Evolutionary conservation across 495 filamentous ascomycete species (phyloP), one percentile per base, ranked within the genome.

Genomic region (Gamarada debralockiae): DNA sequence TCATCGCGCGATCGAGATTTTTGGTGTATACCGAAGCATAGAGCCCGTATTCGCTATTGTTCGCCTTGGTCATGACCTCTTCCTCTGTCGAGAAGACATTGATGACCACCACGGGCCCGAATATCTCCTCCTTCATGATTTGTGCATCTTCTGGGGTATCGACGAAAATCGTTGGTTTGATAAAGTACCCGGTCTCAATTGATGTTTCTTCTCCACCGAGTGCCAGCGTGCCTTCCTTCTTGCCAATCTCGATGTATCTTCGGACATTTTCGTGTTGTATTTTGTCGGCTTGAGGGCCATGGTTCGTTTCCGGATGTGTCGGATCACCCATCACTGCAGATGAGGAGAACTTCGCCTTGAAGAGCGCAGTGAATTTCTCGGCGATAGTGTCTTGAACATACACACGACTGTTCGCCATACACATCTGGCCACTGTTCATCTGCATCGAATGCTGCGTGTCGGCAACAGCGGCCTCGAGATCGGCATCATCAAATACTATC

Each of bases 361-460:
- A 53, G 7, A 46, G 10, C 5, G 40, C 47, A 8, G 54, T 23
- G 24, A 59, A 59, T 15, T 49, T 46, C 7, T 48, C 41, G 18
- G 57, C 52, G 3, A 56, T 25, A 10, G 40, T 43, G 6, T 55
- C 48, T 33, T 59, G 52, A 4, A 59, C 52, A 46, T 59, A 59
- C n/a, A 56, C 36, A 2, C 57, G 39, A 33, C 46, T 92, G 58
- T 90, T 92, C 55, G 92, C 92, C 65, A 90, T 96, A 85, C 92
- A 97, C 81, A 84, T 90, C 73, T 97, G 92, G 64, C 92, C 92
- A 73, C 96, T 91, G 81, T 97, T 97, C 77, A 76, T 95, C 83
- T 89, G 96, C 65, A 97, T 95, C 65, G 92, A 92, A 53, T 90
- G 92, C 83, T 97, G 96, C 67, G 91, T 86, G 89, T 90, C 97